A percentile compares a stretch with the other conserved stretches of the same genome.
Evolutionary conservation across 768 basidiomycete species (phyloP).

Genomic region (Tylopilus sp.): DNA sequence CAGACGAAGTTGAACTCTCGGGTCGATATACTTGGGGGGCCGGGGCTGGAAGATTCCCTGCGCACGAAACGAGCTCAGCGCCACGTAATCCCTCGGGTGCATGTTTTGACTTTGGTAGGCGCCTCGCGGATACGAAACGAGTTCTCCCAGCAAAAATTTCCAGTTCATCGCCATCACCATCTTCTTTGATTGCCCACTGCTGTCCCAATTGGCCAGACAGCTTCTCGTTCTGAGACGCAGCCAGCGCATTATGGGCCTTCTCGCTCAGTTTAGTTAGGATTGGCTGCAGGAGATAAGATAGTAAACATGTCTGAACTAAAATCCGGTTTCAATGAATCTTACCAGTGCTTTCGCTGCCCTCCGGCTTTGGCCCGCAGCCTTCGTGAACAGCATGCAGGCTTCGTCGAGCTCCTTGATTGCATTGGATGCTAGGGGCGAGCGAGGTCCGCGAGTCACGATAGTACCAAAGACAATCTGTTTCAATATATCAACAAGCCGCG

Average conservation of each 20-base stretch:
- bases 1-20: slow-evolving; percentile 13
- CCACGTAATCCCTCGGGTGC: slow-evolving; percentile 4
- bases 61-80: neutral
- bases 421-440: slow-evolving; percentile 59
- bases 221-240: slow-evolving; percentile 38
- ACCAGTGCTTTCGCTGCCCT: slow-evolving; percentile 67
- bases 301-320: slow-evolving; percentile 2
- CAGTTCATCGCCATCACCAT: slow-evolving; percentile 58
- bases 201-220: slow-evolving; percentile 30
- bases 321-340: slow-evolving; percentile 17
- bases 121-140: slow-evolving; percentile 52
- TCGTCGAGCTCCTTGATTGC: slow-evolving; percentile 71
- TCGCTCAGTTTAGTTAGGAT: slow-evolving; percentile 59
- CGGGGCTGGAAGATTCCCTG: neutral
- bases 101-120: slow-evolving; percentile 23
- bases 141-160: slow-evolving; percentile 68
- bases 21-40: slow-evolving; percentile 11
- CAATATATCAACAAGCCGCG: slow-evolving; percentile 1
- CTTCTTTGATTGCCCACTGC: slow-evolving; percentile 51
- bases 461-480: slow-evolving; percentile 72
- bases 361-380: slow-evolving; percentile 55
- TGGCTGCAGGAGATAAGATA: slow-evolving; percentile 32
- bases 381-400: slow-evolving; percentile 62
- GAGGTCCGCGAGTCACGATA: slow-evolving; percentile 71
- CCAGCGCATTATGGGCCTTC: slow-evolving; percentile 60